These are phyloP conservation scores for Leptographium procerum DNA, from an alignment of 2,329 filamentous ascomycete genomes.

Conservation along the genomic window DNA sequence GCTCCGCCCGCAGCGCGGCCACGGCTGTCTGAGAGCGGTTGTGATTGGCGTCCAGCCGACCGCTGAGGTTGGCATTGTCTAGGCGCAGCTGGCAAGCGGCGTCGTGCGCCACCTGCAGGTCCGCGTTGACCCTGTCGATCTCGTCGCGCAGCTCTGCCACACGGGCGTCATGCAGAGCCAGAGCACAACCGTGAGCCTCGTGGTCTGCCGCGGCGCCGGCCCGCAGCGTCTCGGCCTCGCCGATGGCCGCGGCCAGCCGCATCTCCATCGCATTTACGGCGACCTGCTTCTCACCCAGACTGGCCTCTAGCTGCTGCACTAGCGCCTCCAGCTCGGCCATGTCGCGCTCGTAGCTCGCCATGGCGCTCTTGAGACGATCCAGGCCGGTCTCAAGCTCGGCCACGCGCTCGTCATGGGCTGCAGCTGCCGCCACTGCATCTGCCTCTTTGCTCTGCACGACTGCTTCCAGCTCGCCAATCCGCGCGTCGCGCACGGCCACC, in stretches of 20 bases:
- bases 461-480: slow-evolving; percentile 28
- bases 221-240: not conserved
- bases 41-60: slow-evolving; percentile 25
- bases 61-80: slow-evolving; percentile 30
- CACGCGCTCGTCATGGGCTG: slow-evolving; percentile 17
- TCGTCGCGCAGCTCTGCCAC: slow-evolving; percentile 37
- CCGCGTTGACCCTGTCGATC: slow-evolving; percentile 33
- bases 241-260: slow-evolving; percentile 4
- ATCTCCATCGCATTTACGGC: not conserved
- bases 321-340: slow-evolving; percentile 41
- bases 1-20: slow-evolving; percentile 38
- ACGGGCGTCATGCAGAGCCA: slow-evolving; percentile 39
- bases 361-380: slow-evolving; percentile 37
- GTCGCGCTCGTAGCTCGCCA: slow-evolving; percentile 42
- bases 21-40: slow-evolving; percentile 31
- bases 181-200: slow-evolving; percentile 23
- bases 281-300: not conserved
- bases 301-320: slow-evolving; percentile 35
- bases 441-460: slow-evolving; percentile 15
- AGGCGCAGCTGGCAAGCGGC: slow-evolving; percentile 32
- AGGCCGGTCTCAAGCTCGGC: slow-evolving; percentile 38
- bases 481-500: slow-evolving; percentile 15
- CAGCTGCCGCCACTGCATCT: slow-evolving; percentile 18
- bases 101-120: slow-evolving; percentile 35
- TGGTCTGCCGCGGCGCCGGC: not conserved